phyloP scores from a whole-genome alignment of 495 filamentous ascomycete genomes.

The Daldinia childiae region DNA sequence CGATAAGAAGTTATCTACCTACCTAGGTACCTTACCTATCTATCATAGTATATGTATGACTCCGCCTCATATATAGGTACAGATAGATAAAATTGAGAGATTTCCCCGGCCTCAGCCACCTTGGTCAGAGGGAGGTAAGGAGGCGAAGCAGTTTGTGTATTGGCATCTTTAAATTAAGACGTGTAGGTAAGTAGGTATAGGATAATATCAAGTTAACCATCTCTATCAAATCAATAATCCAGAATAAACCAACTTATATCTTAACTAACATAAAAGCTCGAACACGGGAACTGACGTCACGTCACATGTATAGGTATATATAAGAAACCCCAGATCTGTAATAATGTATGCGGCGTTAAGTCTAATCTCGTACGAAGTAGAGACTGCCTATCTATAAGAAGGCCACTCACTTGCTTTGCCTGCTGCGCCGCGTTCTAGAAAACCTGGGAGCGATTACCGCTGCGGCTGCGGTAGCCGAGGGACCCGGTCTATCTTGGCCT shows the following conservation, averaged over 20 bases:
- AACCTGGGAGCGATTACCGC: neutral
- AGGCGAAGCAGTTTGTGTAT: neutral
- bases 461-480: conserved; percentile 2
- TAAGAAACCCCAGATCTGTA: conserved; percentile 10
- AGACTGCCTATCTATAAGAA: conserved; percentile 17
- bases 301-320: neutral
- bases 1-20: no score
- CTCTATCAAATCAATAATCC: neutral
- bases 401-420: neutral
- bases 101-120: neutral
- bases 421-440: conserved; percentile 34
- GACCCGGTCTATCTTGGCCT: conserved; percentile 9
- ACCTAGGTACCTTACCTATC: no score
- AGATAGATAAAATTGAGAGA: neutral
- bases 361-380: conserved; percentile 18
- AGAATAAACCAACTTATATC: neutral
- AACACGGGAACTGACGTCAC: neutral
- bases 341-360: conserved; percentile 15
- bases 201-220: neutral
- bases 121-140: neutral
- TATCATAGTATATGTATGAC: no score
- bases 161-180: no score
- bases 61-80: no score
- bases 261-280: neutral
- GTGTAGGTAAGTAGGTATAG: no score